phyloP scores from a whole-genome alignment of 805 yeast genomes.

The Yarrowia sp. region DNA sequence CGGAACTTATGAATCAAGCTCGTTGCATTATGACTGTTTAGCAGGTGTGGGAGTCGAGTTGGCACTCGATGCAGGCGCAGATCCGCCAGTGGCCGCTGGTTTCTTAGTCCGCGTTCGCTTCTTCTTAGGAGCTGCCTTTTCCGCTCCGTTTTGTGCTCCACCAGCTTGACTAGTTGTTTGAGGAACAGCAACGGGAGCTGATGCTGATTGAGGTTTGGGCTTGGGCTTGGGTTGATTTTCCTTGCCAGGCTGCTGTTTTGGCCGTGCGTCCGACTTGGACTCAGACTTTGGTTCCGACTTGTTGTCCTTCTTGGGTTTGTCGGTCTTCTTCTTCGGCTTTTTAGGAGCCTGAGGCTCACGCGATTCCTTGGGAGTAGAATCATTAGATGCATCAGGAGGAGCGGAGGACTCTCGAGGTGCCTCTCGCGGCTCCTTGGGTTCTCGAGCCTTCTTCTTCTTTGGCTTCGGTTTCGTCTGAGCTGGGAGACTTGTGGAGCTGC shows the following conservation, averaged over 20 bases:
- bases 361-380: background rate
- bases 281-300: background rate
- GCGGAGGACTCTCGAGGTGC: background rate
- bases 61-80: too few relatives aligned
- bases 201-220: background rate
- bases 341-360: background rate
- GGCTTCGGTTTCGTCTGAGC: background rate
- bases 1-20: too few relatives aligned
- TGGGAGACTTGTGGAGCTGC: too few relatives aligned
- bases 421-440: slow-evolving; percentile 2
- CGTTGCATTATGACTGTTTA: too few relatives aligned
- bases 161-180: background rate
- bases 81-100: background rate
- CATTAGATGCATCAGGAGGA: background rate
- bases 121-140: slow-evolving; percentile 4
- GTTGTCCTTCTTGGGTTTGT: slow-evolving; percentile 5
- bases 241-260: slow-evolving; percentile 19
- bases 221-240: slow-evolving; percentile 6
- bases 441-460: slow-evolving; percentile 8
- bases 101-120: slow-evolving; percentile 6
- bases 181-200: background rate
- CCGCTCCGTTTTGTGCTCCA: background rate
- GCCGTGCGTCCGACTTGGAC: background rate
- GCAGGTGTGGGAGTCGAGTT: too few relatives aligned
- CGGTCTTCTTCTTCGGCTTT: slow-evolving; percentile 11